phyloP scores from a whole-genome alignment of 1,139 yeast species.

The Nakaseomyces nivariensis region DNA sequence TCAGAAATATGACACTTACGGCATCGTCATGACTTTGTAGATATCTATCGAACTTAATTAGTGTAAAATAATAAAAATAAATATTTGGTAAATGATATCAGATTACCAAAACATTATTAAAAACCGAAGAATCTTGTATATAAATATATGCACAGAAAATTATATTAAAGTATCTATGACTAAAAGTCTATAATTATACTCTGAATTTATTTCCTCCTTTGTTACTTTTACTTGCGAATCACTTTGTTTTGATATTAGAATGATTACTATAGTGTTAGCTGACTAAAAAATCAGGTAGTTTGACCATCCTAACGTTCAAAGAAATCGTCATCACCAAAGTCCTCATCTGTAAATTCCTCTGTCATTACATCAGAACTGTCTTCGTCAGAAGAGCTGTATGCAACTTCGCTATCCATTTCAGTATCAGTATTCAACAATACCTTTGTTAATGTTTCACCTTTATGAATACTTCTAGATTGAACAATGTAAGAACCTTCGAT shows the following conservation, averaged over 20 bases:
- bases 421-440: slow-evolving; percentile 1
- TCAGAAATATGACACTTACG: not conserved
- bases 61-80: not conserved
- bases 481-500: slow-evolving; percentile 75
- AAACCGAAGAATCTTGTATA: not conserved
- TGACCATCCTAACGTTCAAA: slow-evolving; percentile 34
- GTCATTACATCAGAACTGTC: slow-evolving; percentile 18
- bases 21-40: not conserved
- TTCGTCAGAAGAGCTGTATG: slow-evolving; percentile 16
- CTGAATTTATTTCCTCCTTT: too few species aligned
- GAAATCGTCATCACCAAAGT: slow-evolving; percentile 31
- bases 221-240: too few species aligned
- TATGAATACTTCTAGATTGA: slow-evolving; percentile 49
- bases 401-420: slow-evolving; percentile 9
- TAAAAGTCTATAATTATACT: not conserved
- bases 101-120: not conserved
- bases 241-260: not conserved
- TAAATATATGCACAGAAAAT: not conserved
- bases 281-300: not conserved
- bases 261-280: not conserved
- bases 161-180: not conserved
- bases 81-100: too few species aligned
- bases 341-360: slow-evolving; percentile 17
- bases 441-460: slow-evolving; percentile 66
- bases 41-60: not conserved